Evolutionary conservation across 768 basidiomycete species (phyloP).

Genomic region (Macrolepiota fuliginosa): DNA sequence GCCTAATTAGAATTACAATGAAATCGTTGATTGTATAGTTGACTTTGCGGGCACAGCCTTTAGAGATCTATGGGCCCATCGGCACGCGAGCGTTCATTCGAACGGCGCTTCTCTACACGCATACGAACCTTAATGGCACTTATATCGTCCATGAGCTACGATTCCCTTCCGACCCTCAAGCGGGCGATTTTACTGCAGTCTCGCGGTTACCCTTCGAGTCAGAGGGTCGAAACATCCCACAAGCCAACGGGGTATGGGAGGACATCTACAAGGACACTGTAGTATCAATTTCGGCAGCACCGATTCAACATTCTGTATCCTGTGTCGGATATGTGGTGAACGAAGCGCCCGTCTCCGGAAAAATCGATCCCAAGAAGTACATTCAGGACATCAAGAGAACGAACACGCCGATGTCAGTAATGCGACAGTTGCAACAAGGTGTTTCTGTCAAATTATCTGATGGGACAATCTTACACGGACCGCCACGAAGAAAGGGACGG

Average conservation of each 20-base stretch:
- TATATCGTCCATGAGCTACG: slow-evolving; percentile 87
- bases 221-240: slow-evolving; percentile 60
- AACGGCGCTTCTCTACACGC: slow-evolving; percentile 60
- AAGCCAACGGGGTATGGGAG: slow-evolving; percentile 60
- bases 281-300: slow-evolving; percentile 70
- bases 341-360: slow-evolving; percentile 74
- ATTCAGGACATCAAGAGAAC: slow-evolving; percentile 68
- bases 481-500: slow-evolving; percentile 61
- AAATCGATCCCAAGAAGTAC: slow-evolving; percentile 67
- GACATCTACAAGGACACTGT: slow-evolving; percentile 56
- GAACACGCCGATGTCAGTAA: slow-evolving; percentile 63
- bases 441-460: slow-evolving; percentile 62
- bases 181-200: slow-evolving; percentile 47
- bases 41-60: slow-evolving; percentile 35
- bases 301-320: slow-evolving; percentile 77
- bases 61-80: slow-evolving; percentile 85
- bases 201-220: slow-evolving; percentile 53
- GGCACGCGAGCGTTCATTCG: slow-evolving; percentile 84
- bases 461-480: slow-evolving; percentile 70
- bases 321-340: slow-evolving; percentile 77
- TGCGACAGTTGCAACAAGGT: slow-evolving; percentile 66
- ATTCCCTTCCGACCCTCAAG: slow-evolving; percentile 53
- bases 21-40: neutral
- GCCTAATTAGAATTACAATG: neutral
- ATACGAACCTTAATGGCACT: slow-evolving; percentile 60